Evolutionary conservation across 1,139 yeast species (phyloP), one percentile per base, ranked within the genome.

Genomic region (Sugiyamaella xylanicola): DNA sequence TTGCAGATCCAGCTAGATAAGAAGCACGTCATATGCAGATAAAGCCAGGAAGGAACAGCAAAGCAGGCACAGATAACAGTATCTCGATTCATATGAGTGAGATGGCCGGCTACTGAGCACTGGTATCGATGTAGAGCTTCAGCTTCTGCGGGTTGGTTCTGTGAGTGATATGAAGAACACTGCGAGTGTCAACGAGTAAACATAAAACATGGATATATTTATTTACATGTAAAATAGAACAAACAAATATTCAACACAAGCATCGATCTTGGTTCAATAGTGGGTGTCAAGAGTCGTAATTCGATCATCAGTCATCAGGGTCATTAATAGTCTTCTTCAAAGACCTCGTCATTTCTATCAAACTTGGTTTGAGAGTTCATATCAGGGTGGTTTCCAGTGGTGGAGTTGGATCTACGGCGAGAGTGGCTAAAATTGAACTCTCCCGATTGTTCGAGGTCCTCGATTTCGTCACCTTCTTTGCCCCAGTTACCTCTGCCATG

Each of bases 401-500:
- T 32, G 70, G 91, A 73, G 61, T 75, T 75, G 53, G 78, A 74
- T 47, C 76, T 69, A 50, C 78, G 69, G 40, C 77, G 73, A 21
- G 71, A 59, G 55, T 70, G 72, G 52, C 68, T 61, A 58, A 74
- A 72, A 61, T 70, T 70, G 65, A 74, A 74, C 61, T 74, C 75
- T 52, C 72, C 72, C 7, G 68, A 58, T 48, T 65, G 67, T 45
- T 65, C 74, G 19, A 73, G 61, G 53, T 73, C 76, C 35, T 72
- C 77, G 20, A 75, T 61, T 59, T 74, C 78, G 56, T 74, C 78
- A 43, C 67, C 69, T 17, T 67, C 70, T 51, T 63, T 61, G 51
- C 78, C 78, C 79, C 78, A 69, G 64, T 75, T 75, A 61, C 73
- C 75, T 66, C 83, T 84, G 54, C 97, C 97, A 48, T 87, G 89